Conservation (phyloP, 176 grass and related monocot species). For the Canna indica region DNA sequence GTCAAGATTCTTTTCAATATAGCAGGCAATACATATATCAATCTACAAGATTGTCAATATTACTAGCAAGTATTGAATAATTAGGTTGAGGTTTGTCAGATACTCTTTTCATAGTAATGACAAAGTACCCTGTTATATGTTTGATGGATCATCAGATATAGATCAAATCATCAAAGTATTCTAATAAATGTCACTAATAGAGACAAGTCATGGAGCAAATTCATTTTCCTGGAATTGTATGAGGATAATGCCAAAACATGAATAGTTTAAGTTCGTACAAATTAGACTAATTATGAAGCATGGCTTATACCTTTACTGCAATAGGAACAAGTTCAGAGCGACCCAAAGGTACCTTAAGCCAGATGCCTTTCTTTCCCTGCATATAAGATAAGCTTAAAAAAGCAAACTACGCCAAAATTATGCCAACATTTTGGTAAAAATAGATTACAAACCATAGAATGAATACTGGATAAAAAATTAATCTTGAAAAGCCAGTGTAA, state of each 20-base stretch:
- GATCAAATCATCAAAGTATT: no score
- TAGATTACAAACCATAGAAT: background rate
- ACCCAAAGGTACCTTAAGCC: slow-evolving; percentile 63
- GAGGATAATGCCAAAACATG: background rate
- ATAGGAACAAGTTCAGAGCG: slow-evolving; percentile 69
- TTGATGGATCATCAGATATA: background rate
- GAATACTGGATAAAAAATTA: background rate
- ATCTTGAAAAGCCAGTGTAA: background rate
- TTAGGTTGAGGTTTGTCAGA: no score
- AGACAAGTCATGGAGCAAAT: background rate
- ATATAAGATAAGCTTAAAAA: background rate
- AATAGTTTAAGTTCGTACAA: background rate
- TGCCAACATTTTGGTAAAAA: background rate
- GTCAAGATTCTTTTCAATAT: no score
- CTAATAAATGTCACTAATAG: background rate
- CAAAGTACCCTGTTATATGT: no score
- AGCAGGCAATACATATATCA: no score
- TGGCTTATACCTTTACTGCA: slow-evolving; percentile 55
- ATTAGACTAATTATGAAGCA: background rate
- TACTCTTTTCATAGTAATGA: no score
- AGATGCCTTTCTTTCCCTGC: slow-evolving; percentile 96
- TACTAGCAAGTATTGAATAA: no score
- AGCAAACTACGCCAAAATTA: no score
- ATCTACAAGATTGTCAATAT: background rate
- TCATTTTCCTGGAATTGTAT: background rate